A percentile compares a stretch with the other conserved stretches of the same genome.
Evolutionary conservation across 148 eudicot genomes (phyloP).

Genomic region (Limonium bicolor): DNA sequence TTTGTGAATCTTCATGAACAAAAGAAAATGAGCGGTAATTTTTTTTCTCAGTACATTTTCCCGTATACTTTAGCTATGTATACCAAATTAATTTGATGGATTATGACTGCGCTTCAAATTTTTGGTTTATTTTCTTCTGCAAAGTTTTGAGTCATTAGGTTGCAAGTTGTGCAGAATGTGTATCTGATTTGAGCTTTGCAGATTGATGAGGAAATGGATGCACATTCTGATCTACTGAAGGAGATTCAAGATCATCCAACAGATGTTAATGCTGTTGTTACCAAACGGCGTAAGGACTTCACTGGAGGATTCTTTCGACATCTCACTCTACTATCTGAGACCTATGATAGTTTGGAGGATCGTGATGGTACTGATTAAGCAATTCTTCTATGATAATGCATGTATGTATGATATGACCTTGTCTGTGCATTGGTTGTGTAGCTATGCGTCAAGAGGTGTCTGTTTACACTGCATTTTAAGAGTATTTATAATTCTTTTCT

Average conservation of each 20-base stretch:
- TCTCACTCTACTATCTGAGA: constrained; percentile 55
- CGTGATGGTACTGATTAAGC: constrained; percentile 54
- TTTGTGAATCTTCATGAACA: too few species aligned
- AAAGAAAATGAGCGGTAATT: too few species aligned
- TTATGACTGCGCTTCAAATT: too few species aligned
- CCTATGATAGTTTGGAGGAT: constrained; percentile 69
- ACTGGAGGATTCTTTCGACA: constrained; percentile 71
- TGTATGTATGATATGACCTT: background rate
- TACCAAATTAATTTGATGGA: too few species aligned
- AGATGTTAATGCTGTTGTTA: constrained; percentile 74
- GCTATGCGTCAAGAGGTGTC: background rate
- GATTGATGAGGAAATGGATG: constrained; percentile 97
- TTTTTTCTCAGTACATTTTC: too few species aligned
- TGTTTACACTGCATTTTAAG: too few species aligned
- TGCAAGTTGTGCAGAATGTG: too few species aligned
- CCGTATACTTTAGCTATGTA: too few species aligned
- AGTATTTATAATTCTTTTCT: too few species aligned
- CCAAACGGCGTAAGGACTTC: constrained; percentile 77
- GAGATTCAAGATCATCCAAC: constrained; percentile 71
- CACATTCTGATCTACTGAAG: constrained; percentile 55
- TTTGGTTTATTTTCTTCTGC: too few species aligned
- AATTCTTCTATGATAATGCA: background rate
- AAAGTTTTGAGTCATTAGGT: too few species aligned
- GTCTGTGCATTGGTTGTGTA: background rate
- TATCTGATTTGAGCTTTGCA: constrained; percentile 46